A percentile compares a stretch with the other conserved stretches of the same genome.
Evolutionary conservation across 1,139 yeast genomes (phyloP).

Genomic region (Suhomyces anneliseae): DNA sequence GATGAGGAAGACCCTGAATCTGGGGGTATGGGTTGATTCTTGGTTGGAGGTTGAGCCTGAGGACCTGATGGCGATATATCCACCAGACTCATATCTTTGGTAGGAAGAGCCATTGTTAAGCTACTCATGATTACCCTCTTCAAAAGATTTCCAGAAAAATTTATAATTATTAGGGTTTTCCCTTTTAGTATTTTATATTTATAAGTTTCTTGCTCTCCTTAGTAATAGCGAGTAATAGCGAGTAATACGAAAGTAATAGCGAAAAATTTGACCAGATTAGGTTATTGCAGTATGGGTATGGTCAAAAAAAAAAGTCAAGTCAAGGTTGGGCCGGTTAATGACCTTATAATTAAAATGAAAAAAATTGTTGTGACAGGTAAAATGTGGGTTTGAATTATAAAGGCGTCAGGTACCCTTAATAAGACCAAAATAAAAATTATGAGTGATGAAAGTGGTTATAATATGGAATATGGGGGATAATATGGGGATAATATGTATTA

Average conservation of each 20-base stretch:
- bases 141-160: no score
- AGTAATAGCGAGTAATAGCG: conserved; percentile 4
- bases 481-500: no score
- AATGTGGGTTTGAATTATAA: no score
- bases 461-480: no score
- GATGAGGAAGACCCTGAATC: conserved; percentile 1
- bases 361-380: no score
- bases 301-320: no score
- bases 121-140: conserved; percentile 1
- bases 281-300: neutral
- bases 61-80: neutral
- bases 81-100: neutral
- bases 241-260: neutral
- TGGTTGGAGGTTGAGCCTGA: neutral
- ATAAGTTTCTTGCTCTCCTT: conserved; percentile 4
- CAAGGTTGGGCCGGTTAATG: neutral
- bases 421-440: no score
- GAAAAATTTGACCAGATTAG: conserved; percentile 6
- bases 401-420: no score
- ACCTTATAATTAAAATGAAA: no score
- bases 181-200: neutral
- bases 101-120: conserved; percentile 4
- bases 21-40: neutral
- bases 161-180: no score
- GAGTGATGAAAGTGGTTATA: no score